Evolutionary conservation across 2,329 filamentous ascomycete species (phyloP), one percentile per base, ranked within the genome.

Genomic region (Aureobasidium sp.): DNA sequence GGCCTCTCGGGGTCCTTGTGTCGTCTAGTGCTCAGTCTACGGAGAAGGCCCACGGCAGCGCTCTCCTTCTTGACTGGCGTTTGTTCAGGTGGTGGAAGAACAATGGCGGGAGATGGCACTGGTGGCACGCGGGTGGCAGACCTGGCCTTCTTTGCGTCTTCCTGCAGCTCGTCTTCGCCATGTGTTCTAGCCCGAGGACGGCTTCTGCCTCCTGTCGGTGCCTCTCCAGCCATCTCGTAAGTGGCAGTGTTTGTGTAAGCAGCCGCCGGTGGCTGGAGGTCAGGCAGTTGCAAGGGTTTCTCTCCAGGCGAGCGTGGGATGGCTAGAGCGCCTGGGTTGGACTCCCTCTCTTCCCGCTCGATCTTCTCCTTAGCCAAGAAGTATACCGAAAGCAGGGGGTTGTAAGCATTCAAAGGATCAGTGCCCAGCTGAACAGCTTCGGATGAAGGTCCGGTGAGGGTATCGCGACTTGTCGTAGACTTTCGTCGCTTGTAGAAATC

Each of bases 401-500:
- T 93, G 73, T 90, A 99, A 4, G 94, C 94, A 73, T 97, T 97
- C 63, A 96, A 78, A 0, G 94, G 92, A 70, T 99, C 94, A 62
- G 84, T 84, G 12, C 91, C 91, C 37, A 93, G 78, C 66, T 90
- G 86, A 20, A 97, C 81, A 4, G 88, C 89, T 73, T 99, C 94
- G 1, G 86, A 84, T 57, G 93, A 97, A n/a, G 90, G 87, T 1
- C 87, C 87, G 5, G 83, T 82, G 66, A 99, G 78, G 3, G 91
- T 96, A 71, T 97, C 94, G 67, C 90, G 85, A 74, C 94, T 97
- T 59, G 84, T 90, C 45, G 86, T 87, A 0, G 93, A 97, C 72
- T 92, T 97, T 63, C 92, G 84, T 67, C 94, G 84, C 76, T 96
- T 97, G 77, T 97, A 99, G 71, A 99, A 97, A 72, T 97, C 93